Base-by-base conservation (phyloP, 768 basidiomycete species). In the Aureoboletus auriporus region DNA sequence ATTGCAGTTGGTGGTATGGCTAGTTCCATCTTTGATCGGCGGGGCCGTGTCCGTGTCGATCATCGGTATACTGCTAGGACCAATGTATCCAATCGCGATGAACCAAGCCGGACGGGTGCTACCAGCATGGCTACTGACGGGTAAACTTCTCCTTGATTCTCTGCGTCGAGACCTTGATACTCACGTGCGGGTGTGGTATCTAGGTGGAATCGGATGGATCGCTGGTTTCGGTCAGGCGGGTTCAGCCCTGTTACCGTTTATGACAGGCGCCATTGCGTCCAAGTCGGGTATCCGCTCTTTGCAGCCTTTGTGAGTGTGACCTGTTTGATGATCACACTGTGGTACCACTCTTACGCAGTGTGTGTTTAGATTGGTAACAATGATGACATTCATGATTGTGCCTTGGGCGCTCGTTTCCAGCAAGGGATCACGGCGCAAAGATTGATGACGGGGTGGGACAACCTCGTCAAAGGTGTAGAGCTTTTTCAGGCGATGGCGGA, bases 171-270 rank as follows among this genome's bases (percentile, higher is more conserved):
- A 23, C 20, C 20, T 23, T 23, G 20, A 23, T 23, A 23, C 20
- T 23, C 20, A 23, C 20, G 2, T 23, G 20, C 20, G 20, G 20
- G 20, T 23, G 20, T 23, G 20, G 20, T 23, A 23, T 4, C 2
- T 23, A 23, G 20, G 20, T 23, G 20, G 2, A 23, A 23, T 85
- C 30, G 83, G 83, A 9, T 85, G 82, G 82, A 81, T 84, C 27
- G 79, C 81, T 7, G 80, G 78, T 4, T 75, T 82, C 29, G 87
- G 88, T 0, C 82, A 84, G 58, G 80, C 84, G 4, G 88, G 88
- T 13, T 80, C 81, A 37, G 87, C 87, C 0, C 53, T 85, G 6
- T 58, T 89, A 5, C 87, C 89, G 0, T 88, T 90, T 55, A 73
- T 88, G 51, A 84, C 84, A 1, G 86, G 87, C 20, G 75, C 80